Percentiles rank a stretch among this genome's conserved stretches.
Evolutionary conservation across 2,329 filamentous ascomycete genomes (phyloP).

Genomic region (Botrytis deweyae): DNA sequence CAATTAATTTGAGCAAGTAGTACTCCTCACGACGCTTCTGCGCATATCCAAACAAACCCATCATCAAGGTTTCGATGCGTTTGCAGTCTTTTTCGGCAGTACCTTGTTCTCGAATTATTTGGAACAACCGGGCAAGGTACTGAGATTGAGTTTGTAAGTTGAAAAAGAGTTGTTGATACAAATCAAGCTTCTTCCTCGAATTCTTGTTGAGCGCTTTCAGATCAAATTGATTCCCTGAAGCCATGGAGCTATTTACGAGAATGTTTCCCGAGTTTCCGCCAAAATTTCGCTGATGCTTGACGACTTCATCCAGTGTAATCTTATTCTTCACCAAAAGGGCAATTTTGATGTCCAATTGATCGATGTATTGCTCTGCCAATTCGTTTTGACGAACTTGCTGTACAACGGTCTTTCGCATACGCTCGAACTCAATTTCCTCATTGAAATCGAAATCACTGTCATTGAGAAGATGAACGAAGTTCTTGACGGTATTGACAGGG

Average conservation of each 20-base stretch:
- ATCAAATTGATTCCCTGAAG: slow-evolving; percentile 89
- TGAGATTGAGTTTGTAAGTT: slow-evolving; percentile 94
- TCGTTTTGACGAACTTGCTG: slow-evolving; percentile 97
- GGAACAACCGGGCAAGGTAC: slow-evolving; percentile 87
- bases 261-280: slow-evolving; percentile 84
- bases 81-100: slow-evolving; percentile 90
- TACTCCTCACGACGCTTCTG: slow-evolving; percentile 97
- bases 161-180: slow-evolving; percentile 98
- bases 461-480: slow-evolving; percentile 95
- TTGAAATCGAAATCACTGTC: slow-evolving; percentile 99
- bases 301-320: slow-evolving; percentile 95
- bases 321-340: slow-evolving; percentile 98
- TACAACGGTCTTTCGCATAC: slow-evolving; percentile 90
- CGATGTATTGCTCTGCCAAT: slow-evolving; percentile 95
- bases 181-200: slow-evolving; percentile 90
- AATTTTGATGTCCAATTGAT: slow-evolving; percentile 98
- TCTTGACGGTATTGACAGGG: slow-evolving; percentile 93
- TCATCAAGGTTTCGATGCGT: slow-evolving; percentile 87
- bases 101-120: slow-evolving; percentile 76
- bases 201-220: slow-evolving; percentile 97
- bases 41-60: slow-evolving; percentile 95
- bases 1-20: slow-evolving; percentile 86
- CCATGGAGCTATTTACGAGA: slow-evolving; percentile 83
- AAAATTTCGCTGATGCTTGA: slow-evolving; percentile 94
- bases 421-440: slow-evolving; percentile 95